phyloP scores from a whole-genome alignment of 2,329 filamentous ascomycete species.

The Zalaria sp. region DNA sequence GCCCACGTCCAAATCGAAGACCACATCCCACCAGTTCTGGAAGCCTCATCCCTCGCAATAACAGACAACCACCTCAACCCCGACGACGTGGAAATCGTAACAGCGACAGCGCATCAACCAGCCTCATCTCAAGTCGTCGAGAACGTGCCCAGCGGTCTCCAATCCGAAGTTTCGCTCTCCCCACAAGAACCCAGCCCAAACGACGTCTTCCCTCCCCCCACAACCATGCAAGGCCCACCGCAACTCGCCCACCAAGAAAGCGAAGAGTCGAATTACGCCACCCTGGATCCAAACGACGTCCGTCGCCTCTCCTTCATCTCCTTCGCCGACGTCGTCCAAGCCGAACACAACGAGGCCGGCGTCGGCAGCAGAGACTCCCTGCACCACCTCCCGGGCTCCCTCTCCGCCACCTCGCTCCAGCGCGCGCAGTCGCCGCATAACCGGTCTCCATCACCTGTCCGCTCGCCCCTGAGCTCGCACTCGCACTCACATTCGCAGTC shows the following conservation, averaged over 20 bases:
- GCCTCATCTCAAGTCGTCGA: constrained; percentile 49
- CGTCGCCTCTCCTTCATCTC: constrained; percentile 87
- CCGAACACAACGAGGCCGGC: constrained; percentile 43
- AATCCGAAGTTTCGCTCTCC: constrained; percentile 6
- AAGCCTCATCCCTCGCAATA: constrained; percentile 83
- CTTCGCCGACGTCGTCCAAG: constrained; percentile 88
- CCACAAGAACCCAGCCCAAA: constrained; percentile 7
- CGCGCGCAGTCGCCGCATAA: constrained; percentile 25
- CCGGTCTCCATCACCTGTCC: constrained; percentile 66
- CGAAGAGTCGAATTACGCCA: constrained; percentile 64
- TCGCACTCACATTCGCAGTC: constrained; percentile 45
- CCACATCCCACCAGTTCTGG: constrained; percentile 78
- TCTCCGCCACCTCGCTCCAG: constrained; percentile 31
- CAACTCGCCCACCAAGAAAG: constrained; percentile 5
- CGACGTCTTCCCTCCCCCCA: constrained; percentile 3
- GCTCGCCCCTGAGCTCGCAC: constrained; percentile 41
- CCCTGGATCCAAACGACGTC: constrained; percentile 63
- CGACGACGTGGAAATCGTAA: constrained; percentile 85
- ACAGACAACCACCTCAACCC: constrained; percentile 75
- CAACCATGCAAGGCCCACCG: neutral
- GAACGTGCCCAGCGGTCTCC: constrained; percentile 4
- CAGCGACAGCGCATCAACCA: constrained; percentile 69
- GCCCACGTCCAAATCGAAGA: constrained; percentile 90
- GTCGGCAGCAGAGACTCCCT: constrained; percentile 40
- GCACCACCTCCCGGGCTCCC: constrained; percentile 53